phyloP scores from a whole-genome alignment of 768 basidiomycete genomes.

The Amyloporia xantha region DNA sequence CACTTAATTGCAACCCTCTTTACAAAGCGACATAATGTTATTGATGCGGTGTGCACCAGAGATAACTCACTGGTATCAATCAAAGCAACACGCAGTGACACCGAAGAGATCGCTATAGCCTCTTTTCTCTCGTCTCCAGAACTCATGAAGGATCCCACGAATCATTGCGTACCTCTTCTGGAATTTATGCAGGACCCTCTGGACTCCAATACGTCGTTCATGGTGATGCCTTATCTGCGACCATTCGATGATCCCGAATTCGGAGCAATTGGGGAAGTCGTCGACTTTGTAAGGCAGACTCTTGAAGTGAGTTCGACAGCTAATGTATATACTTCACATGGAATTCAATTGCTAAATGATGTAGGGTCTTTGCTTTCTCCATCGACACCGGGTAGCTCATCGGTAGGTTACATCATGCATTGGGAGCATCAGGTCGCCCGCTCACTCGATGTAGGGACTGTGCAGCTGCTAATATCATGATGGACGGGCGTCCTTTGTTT shows the following conservation, averaged over 20 bases:
- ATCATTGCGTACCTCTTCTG: constrained; percentile 21
- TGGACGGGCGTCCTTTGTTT: constrained; percentile 15
- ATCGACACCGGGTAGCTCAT: constrained; percentile 16
- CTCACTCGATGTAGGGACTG: constrained; percentile 13
- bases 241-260: constrained; percentile 21
- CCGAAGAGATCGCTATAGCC: constrained; percentile 9
- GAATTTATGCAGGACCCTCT: constrained; percentile 15
- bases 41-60: constrained; percentile 11
- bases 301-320: constrained; percentile 8
- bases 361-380: constrained; percentile 17
- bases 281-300: constrained; percentile 14
- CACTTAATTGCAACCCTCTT: not conserved
- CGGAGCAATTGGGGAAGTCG: constrained; percentile 13
- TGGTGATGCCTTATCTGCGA: constrained; percentile 24
- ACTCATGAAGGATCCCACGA: constrained; percentile 1
- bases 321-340: too few species aligned
- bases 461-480: constrained; percentile 15
- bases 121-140: constrained; percentile 8
- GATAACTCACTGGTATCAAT: constrained; percentile 14
- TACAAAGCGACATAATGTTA: constrained; percentile 4
- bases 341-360: not conserved
- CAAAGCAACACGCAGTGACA: constrained; percentile 5
- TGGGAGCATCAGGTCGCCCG: not conserved
- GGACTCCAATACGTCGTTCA: constrained; percentile 1
- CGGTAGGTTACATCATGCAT: constrained; percentile 5